Evolutionary conservation across 2,329 filamentous ascomycete species (phyloP), one percentile per base, ranked within the genome.

Genomic region (Mycocentrospora acerina): DNA sequence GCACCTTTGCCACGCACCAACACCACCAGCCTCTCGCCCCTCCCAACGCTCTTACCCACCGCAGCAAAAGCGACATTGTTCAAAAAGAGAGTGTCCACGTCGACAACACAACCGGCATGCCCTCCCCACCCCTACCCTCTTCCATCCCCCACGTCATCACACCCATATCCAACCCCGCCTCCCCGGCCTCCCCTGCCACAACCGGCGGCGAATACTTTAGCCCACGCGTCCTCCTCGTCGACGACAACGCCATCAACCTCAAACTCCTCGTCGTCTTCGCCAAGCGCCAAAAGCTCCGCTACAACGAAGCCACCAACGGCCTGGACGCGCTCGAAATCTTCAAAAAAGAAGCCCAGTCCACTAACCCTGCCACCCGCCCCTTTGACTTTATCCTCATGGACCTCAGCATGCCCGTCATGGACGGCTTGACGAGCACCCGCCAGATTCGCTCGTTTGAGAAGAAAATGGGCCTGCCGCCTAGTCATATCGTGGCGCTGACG

Each of bases 211-310:
- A 56, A 19, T 59, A 62, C 35, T 62, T 61, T 34, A 57, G 46
- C 17, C 60, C 61, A 1, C 51, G 58, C 19, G 46, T 65, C 15
- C 53, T 65, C 11, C 53, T 64, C 22, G 60, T 64, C 30, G 60
- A 65, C 40, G 62, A 65, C 40, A 65, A 65, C 42, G 48, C 50
- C 9, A 64, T 64, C 48, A 66, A 66, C 32, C 52, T 63, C 25
- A 62, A 62, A 30, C 53, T 64, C 16, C 53, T 66, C 19, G 60
- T 69, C 13, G 72, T 74, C 52, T 76, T 75, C 32, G 55, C 57
- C n/a, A 56, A 56, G 31, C 60, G 60, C 9, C 52, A 64, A 36
- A 48, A 47, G 4, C 42, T 61, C 4, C 49, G 46, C 12, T 64
- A 59, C 39, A 38, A 37, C 6, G 53, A 62, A 46, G 61, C 64